These are phyloP conservation scores for Poronia punctata DNA, from an alignment of 495 filamentous ascomycete species.

Conservation along the genomic window DNA sequence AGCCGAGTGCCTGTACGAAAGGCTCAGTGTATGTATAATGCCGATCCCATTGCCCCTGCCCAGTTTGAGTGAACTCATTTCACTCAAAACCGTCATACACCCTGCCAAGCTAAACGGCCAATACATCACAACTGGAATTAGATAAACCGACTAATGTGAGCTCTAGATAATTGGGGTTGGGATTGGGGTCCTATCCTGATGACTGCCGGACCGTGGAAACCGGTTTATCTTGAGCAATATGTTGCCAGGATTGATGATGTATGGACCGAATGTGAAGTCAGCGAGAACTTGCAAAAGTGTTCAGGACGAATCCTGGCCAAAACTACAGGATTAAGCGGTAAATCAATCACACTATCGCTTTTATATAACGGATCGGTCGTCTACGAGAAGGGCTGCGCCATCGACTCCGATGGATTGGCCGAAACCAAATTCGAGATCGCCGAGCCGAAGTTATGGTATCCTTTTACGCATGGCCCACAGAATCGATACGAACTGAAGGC, in stretches of 20 bases:
- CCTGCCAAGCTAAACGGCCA: not conserved
- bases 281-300: conserved; percentile 33
- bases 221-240: conserved; percentile 56
- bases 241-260: conserved; percentile 47
- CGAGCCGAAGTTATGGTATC: conserved; percentile 65
- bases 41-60: no score
- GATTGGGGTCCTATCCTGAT: conserved; percentile 73
- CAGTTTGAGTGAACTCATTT: no score
- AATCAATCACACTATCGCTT: conserved; percentile 28
- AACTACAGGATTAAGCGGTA: conserved; percentile 36
- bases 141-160: conserved; percentile 14
- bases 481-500: conserved; percentile 56
- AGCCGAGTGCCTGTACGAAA: conserved; percentile 37
- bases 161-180: conserved; percentile 65
- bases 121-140: no score
- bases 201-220: conserved; percentile 67
- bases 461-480: conserved; percentile 60
- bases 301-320: conserved; percentile 36
- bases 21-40: conserved; percentile 39
- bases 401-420: conserved; percentile 27
- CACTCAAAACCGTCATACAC: not conserved
- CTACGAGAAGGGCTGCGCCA: conserved; percentile 47
- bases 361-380: conserved; percentile 36
- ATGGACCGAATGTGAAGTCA: conserved; percentile 44
- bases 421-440: conserved; percentile 40